phyloP scores from a whole-genome alignment of 164 flowering plant genomes.

The Cinnamomum micranthum region DNA sequence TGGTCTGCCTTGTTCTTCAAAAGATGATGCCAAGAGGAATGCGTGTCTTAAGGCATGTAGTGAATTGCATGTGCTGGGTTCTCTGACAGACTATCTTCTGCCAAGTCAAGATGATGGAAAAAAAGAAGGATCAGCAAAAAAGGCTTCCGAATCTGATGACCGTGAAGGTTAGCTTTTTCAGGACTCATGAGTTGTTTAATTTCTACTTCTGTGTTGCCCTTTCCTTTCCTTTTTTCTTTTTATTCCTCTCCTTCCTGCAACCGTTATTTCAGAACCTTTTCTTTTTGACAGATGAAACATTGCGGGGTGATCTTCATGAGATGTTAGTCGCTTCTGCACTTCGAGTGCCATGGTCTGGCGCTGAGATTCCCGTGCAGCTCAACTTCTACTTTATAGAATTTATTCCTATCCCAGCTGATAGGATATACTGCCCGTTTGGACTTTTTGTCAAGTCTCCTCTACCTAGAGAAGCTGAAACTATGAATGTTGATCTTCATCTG shows the following conservation, averaged over 20 bases:
- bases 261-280: conserved; percentile 2
- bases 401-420: conserved; percentile 66
- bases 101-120: conserved; percentile 39
- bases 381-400: conserved; percentile 52
- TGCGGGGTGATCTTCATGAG: conserved; percentile 66
- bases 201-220: background rate
- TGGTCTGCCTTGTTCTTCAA: conserved; percentile 59
- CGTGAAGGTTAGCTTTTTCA: conserved; percentile 37
- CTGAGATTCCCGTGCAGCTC: conserved; percentile 33
- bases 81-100: conserved; percentile 69
- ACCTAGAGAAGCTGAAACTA: conserved; percentile 67
- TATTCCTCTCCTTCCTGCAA: background rate
- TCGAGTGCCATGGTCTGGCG: conserved; percentile 44
- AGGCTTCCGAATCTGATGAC: conserved; percentile 33
- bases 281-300: conserved; percentile 47
- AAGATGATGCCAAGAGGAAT: conserved; percentile 71
- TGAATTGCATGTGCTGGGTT: conserved; percentile 71
- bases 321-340: conserved; percentile 76
- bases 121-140: conserved; percentile 23
- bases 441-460: conserved; percentile 69
- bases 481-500: conserved; percentile 82
- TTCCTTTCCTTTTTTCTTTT: background rate
- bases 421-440: conserved; percentile 67
- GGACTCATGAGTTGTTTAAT: no score
- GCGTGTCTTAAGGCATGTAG: conserved; percentile 83